Evolutionary conservation across 2,329 filamentous ascomycete genomes (phyloP), one percentile per base, ranked within the genome.

Genomic region (Paecilomyces sp.): DNA sequence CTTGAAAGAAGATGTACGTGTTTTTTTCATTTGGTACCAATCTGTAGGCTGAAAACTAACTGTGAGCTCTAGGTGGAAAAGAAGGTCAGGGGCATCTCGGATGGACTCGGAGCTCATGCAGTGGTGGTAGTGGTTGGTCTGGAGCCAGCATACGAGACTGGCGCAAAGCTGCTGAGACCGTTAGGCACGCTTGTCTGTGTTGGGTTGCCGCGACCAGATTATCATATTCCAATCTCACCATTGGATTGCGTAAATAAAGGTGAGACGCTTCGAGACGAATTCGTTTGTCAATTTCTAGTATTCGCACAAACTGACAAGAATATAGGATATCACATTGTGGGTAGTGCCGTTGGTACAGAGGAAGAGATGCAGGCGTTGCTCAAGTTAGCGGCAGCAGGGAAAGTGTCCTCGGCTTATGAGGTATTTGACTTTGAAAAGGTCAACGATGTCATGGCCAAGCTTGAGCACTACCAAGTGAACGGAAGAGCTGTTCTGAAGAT

Each of bases 141-240:
- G 28, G 72, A 74, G 54, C 64, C 64, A 13, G 74, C 75, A 12
- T 77, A 77, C 61, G 61, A 67, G 8, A 71, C 75, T 57, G 72
- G 72, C 12, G 68, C 72, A 7, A 65, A 67, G 15, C 67, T 77
- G 15, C 66, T 74, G 9, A 65, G 74, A 2, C 76, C 72, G 18
- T 67, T 68, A 30, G 75, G 75, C 0, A 75, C 76, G 0, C 69
- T 77, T 52, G 74, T 77, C 3, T 77, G 74, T 41, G 74, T 77
- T 9, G 75, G 75, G 0, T 61, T 77, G 28, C 75, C 75, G 15
- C 71, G 70, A 3, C 67, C 68, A 15, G 68, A 66, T 13, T 76
- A 71, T 61, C 72, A 74, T 68, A 73, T 77, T 12, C 74, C 74
- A n/a, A 73, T 77, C 65, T 70, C 69, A 22, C 75, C 75, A 0